Evolutionary conservation across 1,284 basidiomycete species (phyloP).

Genomic region (Heterobasidion occidentale): DNA sequence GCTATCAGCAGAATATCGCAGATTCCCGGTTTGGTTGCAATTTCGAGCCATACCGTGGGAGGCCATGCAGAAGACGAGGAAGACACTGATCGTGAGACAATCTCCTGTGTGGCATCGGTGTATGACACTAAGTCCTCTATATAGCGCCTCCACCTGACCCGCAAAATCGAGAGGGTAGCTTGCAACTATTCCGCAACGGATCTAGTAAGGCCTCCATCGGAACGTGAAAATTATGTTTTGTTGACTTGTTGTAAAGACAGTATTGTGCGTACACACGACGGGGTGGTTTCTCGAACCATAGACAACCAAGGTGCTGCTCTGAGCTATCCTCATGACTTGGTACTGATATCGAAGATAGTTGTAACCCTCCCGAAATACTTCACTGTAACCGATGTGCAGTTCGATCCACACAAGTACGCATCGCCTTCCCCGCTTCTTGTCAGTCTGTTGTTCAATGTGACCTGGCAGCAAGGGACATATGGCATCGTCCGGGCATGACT

Average conservation of each 20-base stretch:
- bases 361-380: conserved; percentile 1
- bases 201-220: background rate
- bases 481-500: background rate
- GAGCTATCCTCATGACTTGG: background rate
- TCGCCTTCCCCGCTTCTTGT: background rate
- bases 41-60: conserved; percentile 3
- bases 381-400: conserved; percentile 5
- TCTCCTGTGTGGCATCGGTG: background rate
- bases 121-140: background rate
- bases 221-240: background rate
- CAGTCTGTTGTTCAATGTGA: background rate
- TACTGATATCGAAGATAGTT: background rate
- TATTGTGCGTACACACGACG: background rate
- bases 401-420: conserved; percentile 1
- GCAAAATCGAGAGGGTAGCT: conserved; percentile 2
- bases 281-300: background rate
- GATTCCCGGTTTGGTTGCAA: background rate
- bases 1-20: conserved; percentile 4
- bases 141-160: background rate
- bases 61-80: conserved; percentile 1
- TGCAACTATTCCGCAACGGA: conserved; percentile 3
- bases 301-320: background rate
- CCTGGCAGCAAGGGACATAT: background rate
- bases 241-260: background rate
- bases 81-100: background rate